These are phyloP conservation scores for Blastobotrys capitulatus DNA, from an alignment of 1,139 yeast genomes.

Conservation along the genomic window DNA sequence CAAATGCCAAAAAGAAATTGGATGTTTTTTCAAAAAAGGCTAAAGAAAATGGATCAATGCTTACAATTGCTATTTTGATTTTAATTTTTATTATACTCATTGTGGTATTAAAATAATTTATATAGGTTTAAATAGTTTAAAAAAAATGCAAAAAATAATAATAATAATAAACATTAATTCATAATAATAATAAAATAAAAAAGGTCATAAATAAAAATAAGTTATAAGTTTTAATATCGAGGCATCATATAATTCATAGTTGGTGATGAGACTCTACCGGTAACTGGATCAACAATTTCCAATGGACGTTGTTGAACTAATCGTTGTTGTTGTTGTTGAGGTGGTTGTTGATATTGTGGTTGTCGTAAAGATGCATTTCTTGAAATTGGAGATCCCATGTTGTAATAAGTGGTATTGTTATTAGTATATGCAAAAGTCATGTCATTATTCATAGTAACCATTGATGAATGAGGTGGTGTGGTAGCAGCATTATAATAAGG, in stretches of 20 bases:
- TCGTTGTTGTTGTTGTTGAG: neutral
- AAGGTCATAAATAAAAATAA: neutral
- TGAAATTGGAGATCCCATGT: slow-evolving; percentile 19
- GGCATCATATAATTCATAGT: slow-evolving; percentile 6
- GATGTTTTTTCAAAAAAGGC: slow-evolving; percentile 50
- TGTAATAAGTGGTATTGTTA: slow-evolving; percentile 10
- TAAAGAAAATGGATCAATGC: slow-evolving; percentile 65
- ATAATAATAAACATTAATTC: neutral
- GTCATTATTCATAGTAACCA: neutral
- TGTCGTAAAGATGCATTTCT: slow-evolving; percentile 6
- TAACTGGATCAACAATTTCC: slow-evolving; percentile 64
- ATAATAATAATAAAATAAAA: neutral
- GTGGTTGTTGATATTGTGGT: neutral
- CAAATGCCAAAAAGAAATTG: slow-evolving; percentile 51
- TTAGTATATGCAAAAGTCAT: neutral
- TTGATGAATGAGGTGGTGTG: slow-evolving; percentile 16
- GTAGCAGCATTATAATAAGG: slow-evolving; percentile 12
- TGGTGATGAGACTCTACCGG: slow-evolving; percentile 61
- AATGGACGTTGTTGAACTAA: slow-evolving; percentile 42
- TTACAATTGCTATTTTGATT: slow-evolving; percentile 60
- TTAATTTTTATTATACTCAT: slow-evolving; percentile 53
- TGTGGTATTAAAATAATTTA: slow-evolving; percentile 47
- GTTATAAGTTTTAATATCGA: neutral
- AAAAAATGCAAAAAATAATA: neutral
- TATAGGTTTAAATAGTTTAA: neutral